Evolutionary conservation across 129 eudicot genomes (phyloP).

Genomic region (Escallonia rubra): DNA sequence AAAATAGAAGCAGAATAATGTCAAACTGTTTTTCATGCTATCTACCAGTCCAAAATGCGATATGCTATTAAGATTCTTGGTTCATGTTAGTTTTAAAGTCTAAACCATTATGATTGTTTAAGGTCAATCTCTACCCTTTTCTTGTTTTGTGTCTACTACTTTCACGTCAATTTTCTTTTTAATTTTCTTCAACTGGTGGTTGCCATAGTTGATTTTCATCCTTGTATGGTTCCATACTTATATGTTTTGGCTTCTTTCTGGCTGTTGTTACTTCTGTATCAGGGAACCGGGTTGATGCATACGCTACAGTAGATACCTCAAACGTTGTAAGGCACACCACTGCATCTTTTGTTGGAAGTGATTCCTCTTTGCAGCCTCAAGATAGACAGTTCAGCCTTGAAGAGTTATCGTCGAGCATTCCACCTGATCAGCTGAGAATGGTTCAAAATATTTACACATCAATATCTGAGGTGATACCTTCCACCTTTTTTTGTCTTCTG

Average conservation of each 20-base stretch:
- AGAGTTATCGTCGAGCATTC: constrained; percentile 49
- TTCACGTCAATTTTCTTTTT: no score
- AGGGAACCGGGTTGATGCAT: constrained; percentile 30
- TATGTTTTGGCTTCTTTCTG: not conserved
- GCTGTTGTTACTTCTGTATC: constrained; percentile 4
- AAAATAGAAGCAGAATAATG: no score
- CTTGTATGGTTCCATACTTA: not conserved
- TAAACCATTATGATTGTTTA: no score
- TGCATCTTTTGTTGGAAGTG: constrained; percentile 24
- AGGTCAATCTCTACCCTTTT: no score
- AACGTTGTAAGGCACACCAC: constrained; percentile 22
- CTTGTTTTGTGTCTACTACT: no score
- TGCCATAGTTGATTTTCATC: not conserved
- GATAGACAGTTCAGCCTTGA: constrained; percentile 43
- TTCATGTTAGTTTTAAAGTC: no score
- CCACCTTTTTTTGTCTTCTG: not conserved
- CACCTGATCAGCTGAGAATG: constrained; percentile 75
- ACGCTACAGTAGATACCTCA: constrained; percentile 27
- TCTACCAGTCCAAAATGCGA: no score
- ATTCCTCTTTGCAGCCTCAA: constrained; percentile 32
- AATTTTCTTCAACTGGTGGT: no score
- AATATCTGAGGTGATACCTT: constrained; percentile 64
- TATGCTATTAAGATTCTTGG: no score
- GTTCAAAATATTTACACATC: constrained; percentile 70
- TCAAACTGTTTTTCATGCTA: no score